Conservation (phyloP, 176 grass and related monocot species). For the Ampelocalamus luodianensis region DNA sequence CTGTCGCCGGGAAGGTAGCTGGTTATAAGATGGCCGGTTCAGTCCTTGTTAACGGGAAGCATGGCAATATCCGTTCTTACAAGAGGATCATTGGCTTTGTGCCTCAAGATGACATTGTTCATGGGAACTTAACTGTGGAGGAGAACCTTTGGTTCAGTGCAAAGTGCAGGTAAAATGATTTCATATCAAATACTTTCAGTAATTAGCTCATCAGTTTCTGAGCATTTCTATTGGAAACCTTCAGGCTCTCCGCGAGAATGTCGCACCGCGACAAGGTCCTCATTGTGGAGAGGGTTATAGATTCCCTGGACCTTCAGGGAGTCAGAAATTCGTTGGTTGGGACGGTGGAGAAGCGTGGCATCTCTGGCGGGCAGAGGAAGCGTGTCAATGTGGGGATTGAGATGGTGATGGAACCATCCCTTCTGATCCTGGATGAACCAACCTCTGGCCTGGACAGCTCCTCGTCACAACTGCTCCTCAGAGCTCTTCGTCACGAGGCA, state of each 20-base stretch:
- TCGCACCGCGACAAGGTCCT: conserved; percentile 65
- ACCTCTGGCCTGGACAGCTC: conserved; percentile 96
- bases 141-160: conserved; percentile 99
- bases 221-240: conserved; percentile 23
- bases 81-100: conserved; percentile 97
- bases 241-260: conserved; percentile 64
- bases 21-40: conserved; percentile 73
- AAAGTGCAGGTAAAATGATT: conserved; percentile 86
- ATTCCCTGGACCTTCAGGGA: conserved; percentile 77
- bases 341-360: conserved; percentile 91
- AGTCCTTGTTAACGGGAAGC: conserved; percentile 74
- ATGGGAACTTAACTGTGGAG: conserved; percentile 93
- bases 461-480: conserved; percentile 77
- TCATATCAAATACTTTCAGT: neutral
- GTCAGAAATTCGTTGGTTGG: conserved; percentile 79
- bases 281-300: conserved; percentile 90
- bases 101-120: conserved; percentile 94
- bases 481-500: conserved; percentile 83
- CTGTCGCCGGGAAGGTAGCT: conserved; percentile 77
- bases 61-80: conserved; percentile 71
- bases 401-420: conserved; percentile 96
- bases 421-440: conserved; percentile 91
- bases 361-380: conserved; percentile 90
- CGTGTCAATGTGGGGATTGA: conserved; percentile 93
- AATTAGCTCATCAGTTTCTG: neutral